Conservation (phyloP, 331 rosid species). For the Rhamnella rubrinervis region DNA sequence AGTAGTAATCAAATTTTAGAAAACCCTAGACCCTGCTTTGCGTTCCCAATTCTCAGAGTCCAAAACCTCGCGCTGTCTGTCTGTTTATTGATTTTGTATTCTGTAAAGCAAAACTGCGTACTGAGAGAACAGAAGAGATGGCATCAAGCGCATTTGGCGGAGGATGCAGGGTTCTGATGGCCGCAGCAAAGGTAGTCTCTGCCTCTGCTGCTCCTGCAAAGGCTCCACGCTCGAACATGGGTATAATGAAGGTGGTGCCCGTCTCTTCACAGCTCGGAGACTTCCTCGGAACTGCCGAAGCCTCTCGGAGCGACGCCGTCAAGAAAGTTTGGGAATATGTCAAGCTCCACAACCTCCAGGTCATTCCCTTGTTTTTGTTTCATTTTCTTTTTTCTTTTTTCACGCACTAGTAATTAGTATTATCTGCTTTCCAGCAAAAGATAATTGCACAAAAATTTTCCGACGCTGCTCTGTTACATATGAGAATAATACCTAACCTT, state of each 20-base stretch:
- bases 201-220: background rate
- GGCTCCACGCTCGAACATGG: background rate
- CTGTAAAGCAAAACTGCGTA: background rate
- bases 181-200: background rate
- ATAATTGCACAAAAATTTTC: too few relatives aligned
- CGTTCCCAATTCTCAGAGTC: background rate
- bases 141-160: constrained; percentile 1
- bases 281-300: constrained; percentile 50
- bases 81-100: too few relatives aligned
- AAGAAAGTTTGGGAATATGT: constrained; percentile 66
- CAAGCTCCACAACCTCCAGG: constrained; percentile 73
- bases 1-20: background rate
- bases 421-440: too few relatives aligned
- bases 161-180: constrained; percentile 11
- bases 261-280: constrained; percentile 50
- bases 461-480: background rate
- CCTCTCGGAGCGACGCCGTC: constrained; percentile 57
- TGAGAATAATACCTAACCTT: background rate
- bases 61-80: too few relatives aligned
- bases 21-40: background rate
- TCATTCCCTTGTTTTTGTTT: background rate
- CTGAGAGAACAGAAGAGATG: background rate
- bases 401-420: too few relatives aligned
- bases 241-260: constrained; percentile 22
- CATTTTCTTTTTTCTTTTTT: background rate